phyloP scores from a whole-genome alignment of 805 yeast species.

The Allodekkera sacchari region DNA sequence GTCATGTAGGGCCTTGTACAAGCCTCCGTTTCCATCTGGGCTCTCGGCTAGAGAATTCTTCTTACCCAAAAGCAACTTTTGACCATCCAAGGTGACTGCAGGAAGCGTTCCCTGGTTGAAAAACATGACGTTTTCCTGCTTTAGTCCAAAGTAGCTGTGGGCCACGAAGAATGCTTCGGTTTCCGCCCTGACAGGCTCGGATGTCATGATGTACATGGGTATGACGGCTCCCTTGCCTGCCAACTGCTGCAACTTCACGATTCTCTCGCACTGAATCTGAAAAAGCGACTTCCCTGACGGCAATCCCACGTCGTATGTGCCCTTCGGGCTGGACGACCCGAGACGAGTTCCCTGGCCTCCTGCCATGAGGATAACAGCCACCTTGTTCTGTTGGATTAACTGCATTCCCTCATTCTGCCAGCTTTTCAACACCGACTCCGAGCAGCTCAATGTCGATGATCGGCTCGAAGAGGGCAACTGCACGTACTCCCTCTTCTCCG shows the following conservation, averaged over 20 bases:
- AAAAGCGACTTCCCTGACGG: conserved; percentile 81
- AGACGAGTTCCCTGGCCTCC: conserved; percentile 98
- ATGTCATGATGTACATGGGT: conserved; percentile 93
- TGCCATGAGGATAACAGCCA: conserved; percentile 88
- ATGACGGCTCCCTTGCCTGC: conserved; percentile 34
- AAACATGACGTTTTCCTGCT: conserved; percentile 51
- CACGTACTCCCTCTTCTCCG: conserved; percentile 24
- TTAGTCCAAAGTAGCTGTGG: conserved; percentile 66
- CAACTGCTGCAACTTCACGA: conserved; percentile 52
- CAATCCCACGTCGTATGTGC: conserved; percentile 81
- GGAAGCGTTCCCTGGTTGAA: conserved; percentile 96
- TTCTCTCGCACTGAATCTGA: conserved; percentile 88
- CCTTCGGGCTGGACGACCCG: conserved; percentile 88
- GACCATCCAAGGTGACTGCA: conserved; percentile 67
- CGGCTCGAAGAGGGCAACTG: conserved; percentile 51
- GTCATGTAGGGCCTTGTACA: conserved; percentile 71
- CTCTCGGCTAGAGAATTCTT: conserved; percentile 59
- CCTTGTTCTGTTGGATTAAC: conserved; percentile 63
- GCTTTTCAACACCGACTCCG: conserved; percentile 19
- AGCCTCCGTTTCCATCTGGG: conserved; percentile 98
- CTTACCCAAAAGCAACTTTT: conserved; percentile 52
- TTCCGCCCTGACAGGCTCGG: conserved; percentile 69
- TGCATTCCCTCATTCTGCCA: conserved; percentile 46
- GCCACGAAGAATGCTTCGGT: conserved; percentile 65
- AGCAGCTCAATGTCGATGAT: conserved; percentile 34